Conservation (phyloP, 768 basidiomycete genomes). For the Lyophyllum semitale region DNA sequence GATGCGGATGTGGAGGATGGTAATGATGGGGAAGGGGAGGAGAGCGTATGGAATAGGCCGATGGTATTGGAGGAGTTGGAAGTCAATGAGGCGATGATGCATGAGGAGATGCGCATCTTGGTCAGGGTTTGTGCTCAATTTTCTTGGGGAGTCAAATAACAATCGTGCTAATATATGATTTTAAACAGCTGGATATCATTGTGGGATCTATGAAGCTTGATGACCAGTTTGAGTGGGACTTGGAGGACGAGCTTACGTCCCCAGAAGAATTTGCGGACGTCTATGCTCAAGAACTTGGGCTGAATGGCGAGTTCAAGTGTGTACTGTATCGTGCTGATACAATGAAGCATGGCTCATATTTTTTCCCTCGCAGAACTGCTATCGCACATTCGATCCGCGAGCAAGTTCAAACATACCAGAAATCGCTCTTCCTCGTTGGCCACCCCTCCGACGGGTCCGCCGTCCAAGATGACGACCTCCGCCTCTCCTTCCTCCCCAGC, state of each 20-base stretch:
- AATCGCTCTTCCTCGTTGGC: slow-evolving; percentile 88
- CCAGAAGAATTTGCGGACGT: slow-evolving; percentile 93
- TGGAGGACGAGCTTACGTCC: slow-evolving; percentile 74
- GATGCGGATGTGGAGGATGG: slow-evolving; percentile 34
- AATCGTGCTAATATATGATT: slow-evolving; percentile 8
- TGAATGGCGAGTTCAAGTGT: slow-evolving; percentile 93
- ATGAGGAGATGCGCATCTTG: slow-evolving; percentile 89
- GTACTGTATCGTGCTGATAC: not conserved
- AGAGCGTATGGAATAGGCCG: slow-evolving; percentile 39
- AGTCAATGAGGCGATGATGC: slow-evolving; percentile 62
- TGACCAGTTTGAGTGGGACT: slow-evolving; percentile 98
- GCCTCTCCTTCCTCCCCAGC: slow-evolving; percentile 86
- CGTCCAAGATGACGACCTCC: slow-evolving; percentile 89
- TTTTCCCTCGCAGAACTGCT: slow-evolving; percentile 70
- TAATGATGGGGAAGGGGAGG: slow-evolving; percentile 28
- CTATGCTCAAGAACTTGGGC: slow-evolving; percentile 83
- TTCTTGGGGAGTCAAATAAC: not conserved
- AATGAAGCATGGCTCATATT: not conserved
- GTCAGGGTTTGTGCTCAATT: slow-evolving; percentile 65
- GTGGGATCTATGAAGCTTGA: slow-evolving; percentile 91
- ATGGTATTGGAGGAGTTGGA: slow-evolving; percentile 63
- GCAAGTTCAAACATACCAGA: slow-evolving; percentile 89
- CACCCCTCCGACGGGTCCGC: slow-evolving; percentile 79
- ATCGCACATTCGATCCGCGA: slow-evolving; percentile 96
- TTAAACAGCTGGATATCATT: slow-evolving; percentile 87